Percentiles rank a stretch among this genome's conserved stretches.
These are phyloP conservation scores for Colletotrichum abscissum DNA, from an alignment of 2,329 filamentous ascomycete species.

Conservation along the genomic window DNA sequence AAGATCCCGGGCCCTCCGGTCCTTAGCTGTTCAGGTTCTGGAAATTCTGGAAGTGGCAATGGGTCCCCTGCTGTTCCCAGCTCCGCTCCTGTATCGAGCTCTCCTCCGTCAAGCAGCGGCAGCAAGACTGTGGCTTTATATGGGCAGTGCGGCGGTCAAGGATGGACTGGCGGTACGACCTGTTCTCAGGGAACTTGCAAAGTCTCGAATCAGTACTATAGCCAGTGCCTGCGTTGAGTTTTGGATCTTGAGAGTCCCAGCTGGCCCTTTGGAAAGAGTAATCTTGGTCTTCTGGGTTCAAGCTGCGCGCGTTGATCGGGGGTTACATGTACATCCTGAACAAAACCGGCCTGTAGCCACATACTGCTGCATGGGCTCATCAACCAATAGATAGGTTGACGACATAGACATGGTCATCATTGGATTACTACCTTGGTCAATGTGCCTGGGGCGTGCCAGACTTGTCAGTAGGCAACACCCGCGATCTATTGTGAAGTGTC, in stretches of 20 bases:
- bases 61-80: conserved; percentile 10
- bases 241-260: not conserved
- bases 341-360: too few relatives aligned
- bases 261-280: too few relatives aligned
- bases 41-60: conserved; percentile 13
- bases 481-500: too few relatives aligned
- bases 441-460: too few relatives aligned
- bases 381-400: too few relatives aligned
- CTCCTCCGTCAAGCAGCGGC: conserved; percentile 19
- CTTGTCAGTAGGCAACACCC: too few relatives aligned
- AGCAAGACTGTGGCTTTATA: conserved; percentile 35
- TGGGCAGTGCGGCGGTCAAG: conserved; percentile 41
- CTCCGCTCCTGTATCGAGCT: conserved; percentile 3
- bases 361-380: too few relatives aligned
- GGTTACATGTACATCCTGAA: too few relatives aligned
- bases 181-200: conserved; percentile 44
- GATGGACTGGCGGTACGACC: conserved; percentile 41
- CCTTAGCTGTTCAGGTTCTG: conserved; percentile 28
- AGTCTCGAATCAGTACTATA: conserved; percentile 41
- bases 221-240: conserved; percentile 40
- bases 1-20: conserved; percentile 46
- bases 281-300: not conserved
- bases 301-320: not conserved
- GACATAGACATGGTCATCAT: too few relatives aligned
- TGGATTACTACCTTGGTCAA: too few relatives aligned